Evolutionary conservation across 2,329 filamentous ascomycete species (phyloP).

Genomic region (Clonostachys solani): DNA sequence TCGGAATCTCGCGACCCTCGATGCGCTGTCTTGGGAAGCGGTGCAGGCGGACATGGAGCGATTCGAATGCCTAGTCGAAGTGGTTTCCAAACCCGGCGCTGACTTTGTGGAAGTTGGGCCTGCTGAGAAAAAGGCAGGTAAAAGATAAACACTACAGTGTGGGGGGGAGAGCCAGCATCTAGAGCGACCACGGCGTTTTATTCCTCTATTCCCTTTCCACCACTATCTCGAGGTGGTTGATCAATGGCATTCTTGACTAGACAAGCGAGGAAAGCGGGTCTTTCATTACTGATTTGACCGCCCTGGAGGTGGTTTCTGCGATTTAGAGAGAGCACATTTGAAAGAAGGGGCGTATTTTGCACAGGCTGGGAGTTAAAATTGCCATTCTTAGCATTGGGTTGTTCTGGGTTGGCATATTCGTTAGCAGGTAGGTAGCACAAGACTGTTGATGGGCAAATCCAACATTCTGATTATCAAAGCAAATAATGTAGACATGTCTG

Average conservation of each 20-base stretch:
- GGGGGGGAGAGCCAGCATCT: not conserved
- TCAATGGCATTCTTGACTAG: not conserved
- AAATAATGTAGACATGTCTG: not conserved
- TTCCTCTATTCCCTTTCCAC: not conserved
- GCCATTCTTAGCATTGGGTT: too few relatives aligned
- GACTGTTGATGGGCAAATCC: not conserved
- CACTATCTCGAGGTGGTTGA: not conserved
- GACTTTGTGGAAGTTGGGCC: slow-evolving; percentile 3
- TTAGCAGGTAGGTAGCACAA: not conserved
- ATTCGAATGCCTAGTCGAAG: slow-evolving; percentile 11
- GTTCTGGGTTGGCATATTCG: too few relatives aligned
- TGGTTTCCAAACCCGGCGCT: slow-evolving; percentile 8
- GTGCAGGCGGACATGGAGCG: slow-evolving; percentile 11
- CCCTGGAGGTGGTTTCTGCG: too few relatives aligned
- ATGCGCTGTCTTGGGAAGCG: slow-evolving; percentile 7
- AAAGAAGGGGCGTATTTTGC: too few relatives aligned
- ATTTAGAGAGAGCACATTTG: too few relatives aligned
- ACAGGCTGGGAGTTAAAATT: too few relatives aligned
- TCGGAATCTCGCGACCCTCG: not conserved
- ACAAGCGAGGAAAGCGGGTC: not conserved
- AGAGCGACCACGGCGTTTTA: not conserved
- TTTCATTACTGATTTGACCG: not conserved
- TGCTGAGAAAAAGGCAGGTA: not conserved
- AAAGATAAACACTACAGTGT: not conserved
- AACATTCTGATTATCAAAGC: not conserved